Percentiles rank a stretch among this genome's conserved stretches.
Conservation (phyloP, 176 grass and related monocot genomes). For the Carex myosuroides region DNA sequence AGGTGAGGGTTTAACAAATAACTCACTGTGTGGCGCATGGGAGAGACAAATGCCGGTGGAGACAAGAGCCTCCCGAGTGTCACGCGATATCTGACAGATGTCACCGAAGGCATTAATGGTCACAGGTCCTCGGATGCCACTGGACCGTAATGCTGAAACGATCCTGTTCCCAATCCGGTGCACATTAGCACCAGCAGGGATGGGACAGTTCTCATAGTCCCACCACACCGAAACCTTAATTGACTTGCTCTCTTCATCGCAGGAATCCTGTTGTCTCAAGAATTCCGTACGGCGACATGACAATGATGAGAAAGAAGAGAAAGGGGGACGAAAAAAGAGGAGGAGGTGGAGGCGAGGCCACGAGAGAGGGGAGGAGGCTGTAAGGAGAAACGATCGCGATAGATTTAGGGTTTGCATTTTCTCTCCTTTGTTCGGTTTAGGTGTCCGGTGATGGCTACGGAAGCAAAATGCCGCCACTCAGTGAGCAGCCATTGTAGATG, state of each 20-base stretch:
- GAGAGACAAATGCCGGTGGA: slow-evolving; percentile 72
- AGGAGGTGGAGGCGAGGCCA: background rate
- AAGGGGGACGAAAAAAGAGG: background rate
- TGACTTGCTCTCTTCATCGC: slow-evolving; percentile 30
- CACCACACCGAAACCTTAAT: slow-evolving; percentile 84
- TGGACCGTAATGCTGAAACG: slow-evolving; percentile 52
- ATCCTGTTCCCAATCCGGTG: slow-evolving; percentile 47
- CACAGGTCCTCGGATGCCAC: slow-evolving; percentile 66
- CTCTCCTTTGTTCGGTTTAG: background rate
- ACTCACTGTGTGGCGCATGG: slow-evolving; percentile 66
- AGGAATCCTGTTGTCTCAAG: slow-evolving; percentile 10
- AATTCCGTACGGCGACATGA: background rate
- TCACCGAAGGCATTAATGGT: slow-evolving; percentile 85
- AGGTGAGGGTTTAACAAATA: too few species aligned
- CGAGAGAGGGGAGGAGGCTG: background rate
- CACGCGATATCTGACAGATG: slow-evolving; percentile 44
- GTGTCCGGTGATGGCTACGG: background rate
- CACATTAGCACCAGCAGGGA: slow-evolving; percentile 54
- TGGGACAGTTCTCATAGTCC: slow-evolving; percentile 92
- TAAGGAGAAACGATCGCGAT: background rate
- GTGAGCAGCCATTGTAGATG: background rate
- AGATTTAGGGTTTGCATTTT: slow-evolving; percentile 15
- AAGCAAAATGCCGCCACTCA: background rate
- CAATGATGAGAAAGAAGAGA: background rate
- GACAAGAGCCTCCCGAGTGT: slow-evolving; percentile 55